Percentiles rank a stretch among this genome's conserved stretches.
phyloP scores from a whole-genome alignment of 164 flowering plant genomes.

The Piper longum region DNA sequence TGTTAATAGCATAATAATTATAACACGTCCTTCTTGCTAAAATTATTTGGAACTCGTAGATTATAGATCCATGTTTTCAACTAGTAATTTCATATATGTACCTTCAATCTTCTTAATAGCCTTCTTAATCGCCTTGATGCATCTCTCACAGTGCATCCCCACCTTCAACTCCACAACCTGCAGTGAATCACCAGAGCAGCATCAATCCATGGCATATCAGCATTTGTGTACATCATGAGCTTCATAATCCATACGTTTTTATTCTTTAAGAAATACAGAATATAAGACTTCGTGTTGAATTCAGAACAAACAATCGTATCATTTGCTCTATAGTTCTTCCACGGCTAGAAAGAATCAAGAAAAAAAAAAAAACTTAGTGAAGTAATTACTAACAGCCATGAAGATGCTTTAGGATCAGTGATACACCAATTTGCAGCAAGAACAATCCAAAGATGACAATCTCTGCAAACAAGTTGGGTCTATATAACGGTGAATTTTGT shows the following conservation, averaged over 20 bases:
- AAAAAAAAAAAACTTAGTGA: no score
- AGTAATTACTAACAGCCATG: conserved; percentile 4
- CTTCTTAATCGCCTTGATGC: conserved; percentile 83
- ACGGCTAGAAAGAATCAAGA: no score
- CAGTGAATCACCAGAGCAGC: background rate
- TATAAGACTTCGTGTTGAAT: no score
- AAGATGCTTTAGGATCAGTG: background rate
- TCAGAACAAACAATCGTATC: no score
- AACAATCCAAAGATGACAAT: background rate
- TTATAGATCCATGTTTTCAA: background rate
- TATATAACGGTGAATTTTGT: background rate
- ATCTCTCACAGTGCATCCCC: conserved; percentile 74
- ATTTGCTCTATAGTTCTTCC: no score
- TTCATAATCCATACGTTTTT: no score
- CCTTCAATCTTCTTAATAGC: conserved; percentile 86
- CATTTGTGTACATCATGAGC: no score
- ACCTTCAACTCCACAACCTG: conserved; percentile 85
- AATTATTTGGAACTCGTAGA: background rate
- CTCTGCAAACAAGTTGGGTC: background rate
- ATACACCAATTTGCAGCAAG: background rate
- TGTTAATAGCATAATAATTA: background rate
- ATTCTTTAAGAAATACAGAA: no score
- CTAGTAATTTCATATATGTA: conserved; percentile 7
- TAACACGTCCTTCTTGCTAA: background rate
- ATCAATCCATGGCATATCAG: background rate